Percentiles rank a stretch among this genome's conserved stretches.
phyloP scores from a whole-genome alignment of 2,329 filamentous ascomycete genomes.

The Bipolaris sorokiniana region DNA sequence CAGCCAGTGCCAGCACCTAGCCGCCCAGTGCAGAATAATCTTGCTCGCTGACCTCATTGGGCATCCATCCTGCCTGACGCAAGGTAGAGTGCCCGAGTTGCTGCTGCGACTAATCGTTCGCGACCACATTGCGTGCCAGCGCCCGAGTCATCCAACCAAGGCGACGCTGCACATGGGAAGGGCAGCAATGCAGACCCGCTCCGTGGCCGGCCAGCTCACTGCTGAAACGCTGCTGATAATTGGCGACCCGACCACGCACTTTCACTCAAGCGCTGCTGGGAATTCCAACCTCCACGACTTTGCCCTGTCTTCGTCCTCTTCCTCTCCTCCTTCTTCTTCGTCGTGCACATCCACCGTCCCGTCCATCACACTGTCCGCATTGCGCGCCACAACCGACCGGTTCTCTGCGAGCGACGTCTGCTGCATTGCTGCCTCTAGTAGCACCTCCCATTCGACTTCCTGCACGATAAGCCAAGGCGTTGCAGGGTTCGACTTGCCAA shows the following conservation, averaged over 20 bases:
- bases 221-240: constrained; percentile 47
- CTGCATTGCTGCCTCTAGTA: constrained; percentile 51
- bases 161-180: constrained; percentile 39
- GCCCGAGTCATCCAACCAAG: constrained; percentile 40
- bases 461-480: constrained; percentile 49
- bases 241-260: constrained; percentile 41
- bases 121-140: constrained; percentile 44
- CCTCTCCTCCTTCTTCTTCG: constrained; percentile 34
- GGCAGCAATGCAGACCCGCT: constrained; percentile 46
- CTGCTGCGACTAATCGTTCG: constrained; percentile 46
- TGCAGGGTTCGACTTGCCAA: constrained; percentile 50
- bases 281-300: constrained; percentile 43
- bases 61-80: constrained; percentile 36
- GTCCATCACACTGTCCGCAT: constrained; percentile 32
- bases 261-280: constrained; percentile 36
- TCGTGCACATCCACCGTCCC: constrained; percentile 36
- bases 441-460: constrained; percentile 33
- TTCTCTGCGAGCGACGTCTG: constrained; percentile 42
- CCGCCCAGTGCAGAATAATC: constrained; percentile 43
- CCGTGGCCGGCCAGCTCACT: constrained; percentile 45
- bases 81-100: constrained; percentile 47
- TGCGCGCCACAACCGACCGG: constrained; percentile 36
- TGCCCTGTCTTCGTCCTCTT: constrained; percentile 31
- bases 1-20: constrained; percentile 48
- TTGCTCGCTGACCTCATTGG: constrained; percentile 42